Evolutionary conservation across 345 rosid species (phyloP).

Genomic region (Eucalyptus pauciflora): DNA sequence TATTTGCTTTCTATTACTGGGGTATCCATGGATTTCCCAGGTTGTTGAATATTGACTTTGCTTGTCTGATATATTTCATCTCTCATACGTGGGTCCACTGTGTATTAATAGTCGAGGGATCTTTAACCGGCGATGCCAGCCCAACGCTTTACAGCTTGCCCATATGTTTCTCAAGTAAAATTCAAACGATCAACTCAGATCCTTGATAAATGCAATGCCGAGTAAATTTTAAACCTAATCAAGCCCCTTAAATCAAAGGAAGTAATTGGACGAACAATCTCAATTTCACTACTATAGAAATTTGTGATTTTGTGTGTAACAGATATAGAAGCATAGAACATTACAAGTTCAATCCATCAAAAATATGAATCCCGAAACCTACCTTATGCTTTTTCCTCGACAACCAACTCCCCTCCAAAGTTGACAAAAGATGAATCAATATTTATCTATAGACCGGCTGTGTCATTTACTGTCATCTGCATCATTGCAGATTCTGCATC

Average conservation of each 20-base stretch:
- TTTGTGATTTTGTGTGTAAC: background rate
- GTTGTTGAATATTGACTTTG: background rate
- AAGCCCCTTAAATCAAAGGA: background rate
- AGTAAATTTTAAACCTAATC: background rate
- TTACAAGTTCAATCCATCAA: background rate
- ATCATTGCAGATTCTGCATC: background rate
- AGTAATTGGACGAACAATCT: background rate
- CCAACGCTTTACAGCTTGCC: background rate
- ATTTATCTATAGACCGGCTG: background rate
- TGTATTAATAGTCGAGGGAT: background rate
- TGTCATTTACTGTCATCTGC: background rate
- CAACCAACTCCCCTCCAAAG: background rate
- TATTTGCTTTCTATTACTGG: background rate
- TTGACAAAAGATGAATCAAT: background rate
- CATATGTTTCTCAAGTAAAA: background rate
- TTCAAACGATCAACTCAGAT: background rate
- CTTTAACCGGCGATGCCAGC: background rate
- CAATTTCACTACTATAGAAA: background rate
- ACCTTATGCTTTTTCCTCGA: background rate
- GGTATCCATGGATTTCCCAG: background rate
- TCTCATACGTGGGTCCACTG: background rate
- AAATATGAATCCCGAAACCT: background rate
- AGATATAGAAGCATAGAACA: background rate
- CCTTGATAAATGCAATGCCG: background rate
- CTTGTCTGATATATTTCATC: background rate